A percentile compares a stretch with the other conserved stretches of the same genome.
phyloP scores from a whole-genome alignment of 1,284 basidiomycete species.

The Psilocybe mexicana region DNA sequence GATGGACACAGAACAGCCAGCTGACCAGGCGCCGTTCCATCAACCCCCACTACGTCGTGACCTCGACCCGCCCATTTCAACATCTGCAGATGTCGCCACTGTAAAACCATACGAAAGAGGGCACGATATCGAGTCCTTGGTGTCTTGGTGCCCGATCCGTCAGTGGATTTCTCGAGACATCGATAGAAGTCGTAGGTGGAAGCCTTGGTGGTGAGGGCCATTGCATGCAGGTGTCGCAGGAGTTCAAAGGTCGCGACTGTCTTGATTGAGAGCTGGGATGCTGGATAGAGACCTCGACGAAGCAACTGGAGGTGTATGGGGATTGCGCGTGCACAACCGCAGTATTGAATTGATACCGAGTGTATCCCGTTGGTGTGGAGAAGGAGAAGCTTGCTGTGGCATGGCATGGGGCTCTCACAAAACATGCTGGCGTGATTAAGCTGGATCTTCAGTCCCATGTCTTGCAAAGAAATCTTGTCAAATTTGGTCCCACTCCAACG shows the following conservation, averaged over 20 bases:
- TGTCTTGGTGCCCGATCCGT: background rate
- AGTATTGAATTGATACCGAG: background rate
- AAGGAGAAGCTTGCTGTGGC: background rate
- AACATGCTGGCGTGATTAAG: background rate
- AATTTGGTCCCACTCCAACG: background rate
- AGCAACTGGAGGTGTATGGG: background rate
- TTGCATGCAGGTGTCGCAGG: background rate
- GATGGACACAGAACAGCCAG: background rate
- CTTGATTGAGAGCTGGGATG: background rate
- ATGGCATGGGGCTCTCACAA: background rate
- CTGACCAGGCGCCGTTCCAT: background rate
- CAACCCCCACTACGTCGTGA: background rate
- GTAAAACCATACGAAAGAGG: background rate
- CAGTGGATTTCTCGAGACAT: background rate
- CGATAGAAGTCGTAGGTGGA: slow-evolving; percentile 3
- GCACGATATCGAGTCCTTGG: background rate
- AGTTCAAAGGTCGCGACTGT: slow-evolving; percentile 1
- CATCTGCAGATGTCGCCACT: slow-evolving; percentile 5
- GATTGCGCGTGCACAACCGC: background rate
- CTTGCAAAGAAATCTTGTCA: background rate
- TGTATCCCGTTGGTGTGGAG: slow-evolving; percentile 3
- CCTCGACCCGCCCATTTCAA: background rate
- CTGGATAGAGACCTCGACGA: background rate
- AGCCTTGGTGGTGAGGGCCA: background rate
- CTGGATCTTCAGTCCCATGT: background rate